These are phyloP conservation scores for Blastobotrys petasosporus DNA, from an alignment of 1,139 yeast species.

Conservation along the genomic window DNA sequence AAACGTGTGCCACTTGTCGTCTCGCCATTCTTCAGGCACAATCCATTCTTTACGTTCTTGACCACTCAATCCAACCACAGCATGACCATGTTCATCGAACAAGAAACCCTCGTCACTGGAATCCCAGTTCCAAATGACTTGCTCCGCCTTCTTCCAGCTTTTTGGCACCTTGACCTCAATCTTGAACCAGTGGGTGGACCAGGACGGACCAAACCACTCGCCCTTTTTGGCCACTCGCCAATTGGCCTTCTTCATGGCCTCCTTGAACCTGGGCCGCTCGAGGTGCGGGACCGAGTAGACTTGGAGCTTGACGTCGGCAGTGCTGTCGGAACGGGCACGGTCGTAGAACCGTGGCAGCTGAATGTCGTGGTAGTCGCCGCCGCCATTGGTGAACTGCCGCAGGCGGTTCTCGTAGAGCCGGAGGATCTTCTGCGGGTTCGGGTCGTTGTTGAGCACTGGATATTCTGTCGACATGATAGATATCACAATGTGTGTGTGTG, in stretches of 20 bases:
- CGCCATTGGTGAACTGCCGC: constrained; percentile 68
- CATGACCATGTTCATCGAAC: constrained; percentile 60
- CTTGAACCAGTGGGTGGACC: constrained; percentile 96
- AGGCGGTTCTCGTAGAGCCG: constrained; percentile 70
- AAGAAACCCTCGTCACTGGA: constrained; percentile 80
- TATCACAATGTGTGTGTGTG: too few species aligned
- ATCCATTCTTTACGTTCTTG: constrained; percentile 75
- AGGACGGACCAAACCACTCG: constrained; percentile 84
- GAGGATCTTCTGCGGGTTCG: constrained; percentile 79
- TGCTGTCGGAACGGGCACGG: constrained; percentile 41
- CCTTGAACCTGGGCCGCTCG: constrained; percentile 67
- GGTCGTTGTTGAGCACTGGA: constrained; percentile 50
- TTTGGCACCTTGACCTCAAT: constrained; percentile 57
- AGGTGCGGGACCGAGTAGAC: constrained; percentile 66
- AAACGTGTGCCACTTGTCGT: constrained; percentile 44
- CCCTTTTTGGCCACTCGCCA: constrained; percentile 65
- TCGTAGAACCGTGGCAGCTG: constrained; percentile 84
- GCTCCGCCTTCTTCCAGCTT: constrained; percentile 37
- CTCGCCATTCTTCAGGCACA: constrained; percentile 53
- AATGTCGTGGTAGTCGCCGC: constrained; percentile 66
- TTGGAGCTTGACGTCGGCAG: constrained; percentile 44
- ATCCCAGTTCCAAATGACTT: constrained; percentile 76
- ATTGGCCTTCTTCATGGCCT: constrained; percentile 49
- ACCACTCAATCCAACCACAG: constrained; percentile 81
- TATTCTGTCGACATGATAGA: constrained; percentile 24